These are phyloP conservation scores for Chlorella sp. DNA, from an alignment of 139 green algal genomes.

Conservation along the genomic window DNA sequence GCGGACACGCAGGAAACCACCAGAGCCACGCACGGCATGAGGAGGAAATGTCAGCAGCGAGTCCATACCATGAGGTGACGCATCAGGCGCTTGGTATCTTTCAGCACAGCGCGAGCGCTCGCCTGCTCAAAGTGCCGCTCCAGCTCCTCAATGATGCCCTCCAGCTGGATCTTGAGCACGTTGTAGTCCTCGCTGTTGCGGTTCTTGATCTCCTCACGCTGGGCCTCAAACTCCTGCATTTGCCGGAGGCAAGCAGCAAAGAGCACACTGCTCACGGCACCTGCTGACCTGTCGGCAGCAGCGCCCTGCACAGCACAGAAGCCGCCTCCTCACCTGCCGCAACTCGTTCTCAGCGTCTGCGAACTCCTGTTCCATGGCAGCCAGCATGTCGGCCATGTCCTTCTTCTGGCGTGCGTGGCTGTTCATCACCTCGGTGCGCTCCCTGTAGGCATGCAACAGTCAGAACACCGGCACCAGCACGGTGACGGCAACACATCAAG, in stretches of 20 bases:
- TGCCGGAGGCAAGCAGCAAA: conserved; percentile 6
- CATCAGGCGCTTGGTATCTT: too few relatives aligned
- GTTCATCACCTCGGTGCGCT: conserved; percentile 50
- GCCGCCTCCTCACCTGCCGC: conserved; percentile 36
- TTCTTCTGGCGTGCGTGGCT: conserved; percentile 64
- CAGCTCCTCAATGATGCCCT: conserved; percentile 78
- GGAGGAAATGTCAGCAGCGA: too few relatives aligned
- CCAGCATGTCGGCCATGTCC: conserved; percentile 72
- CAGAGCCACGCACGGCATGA: too few relatives aligned
- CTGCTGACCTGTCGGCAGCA: too few relatives aligned
- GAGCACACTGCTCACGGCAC: too few relatives aligned
- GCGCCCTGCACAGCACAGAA: too few relatives aligned
- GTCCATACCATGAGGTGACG: too few relatives aligned
- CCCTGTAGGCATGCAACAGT: conserved; percentile 9
- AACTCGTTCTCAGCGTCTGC: conserved; percentile 44
- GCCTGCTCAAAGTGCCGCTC: conserved; percentile 75
- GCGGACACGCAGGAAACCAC: neutral
- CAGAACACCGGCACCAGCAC: neutral
- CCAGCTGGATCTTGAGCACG: conserved; percentile 82
- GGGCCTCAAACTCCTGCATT: conserved; percentile 58
- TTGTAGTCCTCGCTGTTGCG: conserved; percentile 87
- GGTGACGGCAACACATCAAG: neutral
- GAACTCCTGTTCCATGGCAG: conserved; percentile 66
- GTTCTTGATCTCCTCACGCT: conserved; percentile 78
- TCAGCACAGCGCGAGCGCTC: too few relatives aligned